Evolutionary conservation across 805 yeast species (phyloP), one percentile per base, ranked within the genome.

Genomic region (Lipomyces yamanashiensis): DNA sequence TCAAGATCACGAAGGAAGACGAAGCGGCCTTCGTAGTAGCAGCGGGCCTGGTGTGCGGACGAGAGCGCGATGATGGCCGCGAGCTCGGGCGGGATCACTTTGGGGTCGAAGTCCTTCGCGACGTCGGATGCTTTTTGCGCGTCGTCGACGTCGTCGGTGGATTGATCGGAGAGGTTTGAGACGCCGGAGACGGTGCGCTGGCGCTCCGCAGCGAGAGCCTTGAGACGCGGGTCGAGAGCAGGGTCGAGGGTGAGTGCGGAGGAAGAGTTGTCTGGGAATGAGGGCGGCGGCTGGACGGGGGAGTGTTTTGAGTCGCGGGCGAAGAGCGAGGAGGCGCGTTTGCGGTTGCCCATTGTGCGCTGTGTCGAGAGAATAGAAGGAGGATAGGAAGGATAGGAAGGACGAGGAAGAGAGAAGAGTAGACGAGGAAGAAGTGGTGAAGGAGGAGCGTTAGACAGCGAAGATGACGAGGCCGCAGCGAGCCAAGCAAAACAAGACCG

Each of bases 11-110:
- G 70, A 13, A 79, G 73, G 15, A 79, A 64, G 78, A 79, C 77
- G 72, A 79, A 82, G 71, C 76, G 75, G 21, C 89, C 88, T 58
- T 80, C 83, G 51, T 78, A 80, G 74, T 90, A 90, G 7, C 84
- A 79, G 54, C 96, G 80, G 28, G 85, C 80, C 66, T 85, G 84
- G 72, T 90, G 96, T 19, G 92, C 86, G 52, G 84, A 83, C 60
- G 89, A 79, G 67, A 90, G 79, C 21, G 90, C 86, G 44, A 90
- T 82, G 10, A 89, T 81, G 0, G 96, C 96, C 15, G 85, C 75
- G 72, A 90, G 79, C 72, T 89, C 93, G 15, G 84, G 84, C 0
- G 92, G 89, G 17, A 79, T 72, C 58, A 71, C 73, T 61, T 75
- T 74, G 7, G 61, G 75, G 69, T 64, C 68, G 37, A 53, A 53